Evolutionary conservation across 768 basidiomycete species (phyloP).

Genomic region (Boletus vinaceobasis): DNA sequence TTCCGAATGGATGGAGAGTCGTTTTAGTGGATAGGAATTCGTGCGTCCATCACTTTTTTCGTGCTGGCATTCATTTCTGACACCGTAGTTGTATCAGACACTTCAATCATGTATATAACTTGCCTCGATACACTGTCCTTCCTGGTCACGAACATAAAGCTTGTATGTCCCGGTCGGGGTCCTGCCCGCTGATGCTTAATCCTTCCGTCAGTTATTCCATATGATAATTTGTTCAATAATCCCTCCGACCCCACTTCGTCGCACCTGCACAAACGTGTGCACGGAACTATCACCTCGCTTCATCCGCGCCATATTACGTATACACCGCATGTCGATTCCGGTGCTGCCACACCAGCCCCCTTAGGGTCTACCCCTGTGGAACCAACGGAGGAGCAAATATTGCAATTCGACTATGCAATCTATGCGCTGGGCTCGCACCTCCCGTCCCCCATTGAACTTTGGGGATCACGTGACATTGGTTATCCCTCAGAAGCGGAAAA

Average conservation of each 20-base stretch:
- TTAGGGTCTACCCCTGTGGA: not conserved
- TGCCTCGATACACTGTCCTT: constrained; percentile 55
- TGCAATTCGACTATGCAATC: constrained; percentile 55
- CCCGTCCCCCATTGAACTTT: constrained; percentile 53
- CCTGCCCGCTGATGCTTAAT: not conserved
- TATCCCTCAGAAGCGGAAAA: not conserved
- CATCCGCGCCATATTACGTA: constrained; percentile 36
- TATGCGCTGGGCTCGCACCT: constrained; percentile 61
- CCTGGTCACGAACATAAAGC: constrained; percentile 65
- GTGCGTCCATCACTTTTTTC: constrained; percentile 31
- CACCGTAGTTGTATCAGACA: constrained; percentile 32
- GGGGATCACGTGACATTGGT: constrained; percentile 30
- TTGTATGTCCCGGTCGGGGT: constrained; percentile 35
- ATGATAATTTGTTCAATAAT: constrained; percentile 43
- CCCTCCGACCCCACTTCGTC: constrained; percentile 4
- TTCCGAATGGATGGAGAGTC: constrained; percentile 53
- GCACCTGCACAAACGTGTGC: constrained; percentile 35
- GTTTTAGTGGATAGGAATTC: constrained; percentile 60
- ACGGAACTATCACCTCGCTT: constrained; percentile 45
- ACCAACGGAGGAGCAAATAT: constrained; percentile 8
- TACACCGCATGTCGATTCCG: not conserved
- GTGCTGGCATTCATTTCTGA: not conserved
- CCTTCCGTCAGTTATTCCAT: constrained; percentile 47
- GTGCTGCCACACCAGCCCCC: not conserved
- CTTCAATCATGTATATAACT: constrained; percentile 55